phyloP scores from a whole-genome alignment of 2,329 filamentous ascomycete genomes.

The Hymenoscyphus repandus region DNA sequence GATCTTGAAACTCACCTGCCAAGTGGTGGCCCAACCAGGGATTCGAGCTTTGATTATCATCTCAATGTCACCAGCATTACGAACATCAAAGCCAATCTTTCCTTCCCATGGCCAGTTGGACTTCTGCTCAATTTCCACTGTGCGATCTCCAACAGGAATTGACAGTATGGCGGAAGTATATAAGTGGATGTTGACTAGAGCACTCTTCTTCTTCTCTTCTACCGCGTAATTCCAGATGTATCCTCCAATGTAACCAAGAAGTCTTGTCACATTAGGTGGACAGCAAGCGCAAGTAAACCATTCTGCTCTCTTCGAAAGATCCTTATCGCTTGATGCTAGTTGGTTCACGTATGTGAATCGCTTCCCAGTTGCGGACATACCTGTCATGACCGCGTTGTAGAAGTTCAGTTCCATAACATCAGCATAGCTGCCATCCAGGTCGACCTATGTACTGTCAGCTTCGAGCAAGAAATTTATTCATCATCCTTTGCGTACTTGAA shows the following conservation, averaged over 20 bases:
- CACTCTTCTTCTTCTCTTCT: constrained; percentile 24
- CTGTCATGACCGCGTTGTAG: constrained; percentile 55
- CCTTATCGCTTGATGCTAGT: constrained; percentile 46
- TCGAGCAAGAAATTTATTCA: constrained; percentile 4
- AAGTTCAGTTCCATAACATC: constrained; percentile 58
- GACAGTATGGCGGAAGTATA: constrained; percentile 44
- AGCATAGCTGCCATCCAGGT: constrained; percentile 47
- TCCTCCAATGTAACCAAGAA: constrained; percentile 51
- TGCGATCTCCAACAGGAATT: constrained; percentile 33
- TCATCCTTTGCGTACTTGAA: constrained; percentile 35
- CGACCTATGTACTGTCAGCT: constrained; percentile 30
- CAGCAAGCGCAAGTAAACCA: constrained; percentile 59
- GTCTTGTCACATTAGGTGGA: constrained; percentile 52
- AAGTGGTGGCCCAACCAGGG: constrained; percentile 44
- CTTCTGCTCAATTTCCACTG: constrained; percentile 41
- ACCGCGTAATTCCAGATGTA: constrained; percentile 45
- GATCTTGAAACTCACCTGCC: constrained; percentile 23
- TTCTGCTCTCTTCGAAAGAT: constrained; percentile 44
- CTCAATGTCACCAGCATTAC: constrained; percentile 27
- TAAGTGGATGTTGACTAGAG: constrained; percentile 49
- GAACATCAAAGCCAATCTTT: constrained; percentile 41
- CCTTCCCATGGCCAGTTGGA: constrained; percentile 55
- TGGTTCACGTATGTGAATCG: constrained; percentile 59
- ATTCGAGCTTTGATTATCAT: constrained; percentile 46
- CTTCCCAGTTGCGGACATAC: constrained; percentile 50